Evolutionary conservation across 2,329 filamentous ascomycete species (phyloP).

Genomic region (Sporothrix pseudoabietina): DNA sequence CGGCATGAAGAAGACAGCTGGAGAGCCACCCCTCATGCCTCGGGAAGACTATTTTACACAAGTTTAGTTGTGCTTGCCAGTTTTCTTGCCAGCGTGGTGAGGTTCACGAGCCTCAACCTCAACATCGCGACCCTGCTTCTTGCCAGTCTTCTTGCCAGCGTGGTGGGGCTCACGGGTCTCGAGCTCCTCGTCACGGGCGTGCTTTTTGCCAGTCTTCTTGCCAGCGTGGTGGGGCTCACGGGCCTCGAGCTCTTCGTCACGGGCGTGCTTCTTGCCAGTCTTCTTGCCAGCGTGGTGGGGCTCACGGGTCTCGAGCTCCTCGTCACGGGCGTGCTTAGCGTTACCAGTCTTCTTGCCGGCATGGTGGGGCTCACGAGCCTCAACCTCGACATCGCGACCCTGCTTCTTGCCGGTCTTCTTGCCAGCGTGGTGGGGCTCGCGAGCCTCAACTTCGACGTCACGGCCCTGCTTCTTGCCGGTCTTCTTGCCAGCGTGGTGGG

Average conservation of each 20-base stretch:
- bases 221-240: slow-evolving; percentile 35
- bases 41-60: neutral
- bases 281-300: slow-evolving; percentile 38
- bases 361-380: slow-evolving; percentile 36
- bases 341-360: slow-evolving; percentile 36
- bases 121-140: slow-evolving; percentile 16
- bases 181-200: slow-evolving; percentile 30
- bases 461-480: slow-evolving; percentile 29
- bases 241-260: slow-evolving; percentile 22
- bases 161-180: slow-evolving; percentile 36
- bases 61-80: slow-evolving; percentile 24
- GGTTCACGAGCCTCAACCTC: slow-evolving; percentile 31
- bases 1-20: neutral
- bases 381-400: slow-evolving; percentile 25
- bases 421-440: slow-evolving; percentile 37
- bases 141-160: slow-evolving; percentile 36
- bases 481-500: slow-evolving; percentile 31
- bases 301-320: slow-evolving; percentile 32
- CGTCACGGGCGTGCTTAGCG: slow-evolving; percentile 19
- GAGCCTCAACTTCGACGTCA: slow-evolving; percentile 28
- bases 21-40: neutral
- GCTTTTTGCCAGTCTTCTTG: slow-evolving; percentile 34
- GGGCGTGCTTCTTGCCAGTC: slow-evolving; percentile 30
- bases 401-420: slow-evolving; percentile 33
- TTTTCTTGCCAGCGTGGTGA: slow-evolving; percentile 35